phyloP scores from a whole-genome alignment of 2,329 filamentous ascomycete species.

The Aureobasidium subglaciale region DNA sequence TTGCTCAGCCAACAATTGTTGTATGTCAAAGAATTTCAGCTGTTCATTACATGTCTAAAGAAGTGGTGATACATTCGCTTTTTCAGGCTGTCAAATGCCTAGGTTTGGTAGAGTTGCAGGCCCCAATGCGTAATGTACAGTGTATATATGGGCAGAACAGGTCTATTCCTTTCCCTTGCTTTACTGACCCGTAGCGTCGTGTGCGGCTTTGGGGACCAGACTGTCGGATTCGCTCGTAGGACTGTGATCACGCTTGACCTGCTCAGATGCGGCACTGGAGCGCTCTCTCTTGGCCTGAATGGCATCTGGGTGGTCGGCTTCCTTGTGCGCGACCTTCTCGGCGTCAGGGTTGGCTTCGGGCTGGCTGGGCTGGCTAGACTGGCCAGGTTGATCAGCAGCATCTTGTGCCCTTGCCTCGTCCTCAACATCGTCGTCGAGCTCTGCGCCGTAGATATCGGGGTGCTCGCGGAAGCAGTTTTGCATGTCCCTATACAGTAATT shows the following conservation, averaged over 20 bases:
- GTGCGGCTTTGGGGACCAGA: slow-evolving; percentile 44
- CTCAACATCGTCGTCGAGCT: slow-evolving; percentile 62
- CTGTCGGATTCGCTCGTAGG: slow-evolving; percentile 35
- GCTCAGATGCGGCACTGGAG: slow-evolving; percentile 25
- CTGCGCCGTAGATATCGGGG: slow-evolving; percentile 86
- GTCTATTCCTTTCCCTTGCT: slow-evolving; percentile 12
- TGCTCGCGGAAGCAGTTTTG: slow-evolving; percentile 92
- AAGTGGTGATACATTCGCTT: slow-evolving; percentile 12
- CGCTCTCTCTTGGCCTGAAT: slow-evolving; percentile 22
- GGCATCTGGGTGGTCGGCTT: slow-evolving; percentile 18
- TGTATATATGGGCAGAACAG: neutral
- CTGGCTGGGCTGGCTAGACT: slow-evolving; percentile 10
- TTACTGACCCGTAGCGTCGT: slow-evolving; percentile 30
- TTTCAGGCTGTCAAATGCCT: neutral
- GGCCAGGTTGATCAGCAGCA: neutral
- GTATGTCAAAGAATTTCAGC: neutral
- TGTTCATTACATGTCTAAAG: slow-evolving; percentile 1
- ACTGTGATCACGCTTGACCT: slow-evolving; percentile 27
- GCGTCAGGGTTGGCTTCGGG: slow-evolving; percentile 14
- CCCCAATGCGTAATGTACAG: slow-evolving; percentile 10
- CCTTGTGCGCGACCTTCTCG: slow-evolving; percentile 21
- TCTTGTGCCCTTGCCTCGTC: slow-evolving; percentile 15
- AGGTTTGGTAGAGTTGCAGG: slow-evolving; percentile 5
- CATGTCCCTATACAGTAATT: slow-evolving; percentile 62
- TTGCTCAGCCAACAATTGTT: neutral